phyloP scores from a whole-genome alignment of 306 rosid genomes.

The Fragaria ananassa region DNA sequence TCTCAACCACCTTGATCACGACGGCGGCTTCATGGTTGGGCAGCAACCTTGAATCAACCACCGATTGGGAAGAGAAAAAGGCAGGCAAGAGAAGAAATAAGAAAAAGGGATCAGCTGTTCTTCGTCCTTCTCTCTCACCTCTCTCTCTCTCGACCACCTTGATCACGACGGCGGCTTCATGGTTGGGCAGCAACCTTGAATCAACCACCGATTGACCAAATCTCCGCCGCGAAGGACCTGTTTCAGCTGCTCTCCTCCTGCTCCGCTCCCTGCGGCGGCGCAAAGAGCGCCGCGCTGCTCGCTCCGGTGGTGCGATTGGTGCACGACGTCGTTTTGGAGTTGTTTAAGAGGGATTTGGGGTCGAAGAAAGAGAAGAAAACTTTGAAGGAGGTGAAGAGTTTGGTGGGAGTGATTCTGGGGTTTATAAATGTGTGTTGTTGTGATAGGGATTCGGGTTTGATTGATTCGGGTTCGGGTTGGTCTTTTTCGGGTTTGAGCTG shows the following conservation, averaged over 20 bases:
- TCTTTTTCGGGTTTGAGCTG: constrained; percentile 43
- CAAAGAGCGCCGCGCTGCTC: constrained; percentile 56
- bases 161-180: too few species aligned
- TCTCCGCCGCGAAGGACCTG: constrained; percentile 42
- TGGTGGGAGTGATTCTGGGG: constrained; percentile 58
- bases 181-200: too few species aligned
- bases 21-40: too few species aligned
- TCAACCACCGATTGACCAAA: too few species aligned
- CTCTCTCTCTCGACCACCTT: too few species aligned
- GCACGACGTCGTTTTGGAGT: constrained; percentile 34
- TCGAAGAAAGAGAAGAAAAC: constrained; percentile 58
- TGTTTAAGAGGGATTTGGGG: constrained; percentile 42
- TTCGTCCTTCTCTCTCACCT: too few species aligned
- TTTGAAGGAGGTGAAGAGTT: constrained; percentile 50
- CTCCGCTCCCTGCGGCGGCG: constrained; percentile 44
- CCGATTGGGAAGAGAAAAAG: too few species aligned
- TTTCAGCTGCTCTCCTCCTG: constrained; percentile 49
- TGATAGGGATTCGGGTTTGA: constrained; percentile 24
- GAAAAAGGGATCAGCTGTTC: too few species aligned
- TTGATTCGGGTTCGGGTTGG: constrained; percentile 23
- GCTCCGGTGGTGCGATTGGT: constrained; percentile 54
- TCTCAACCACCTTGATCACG: too few species aligned
- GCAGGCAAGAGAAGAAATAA: too few species aligned
- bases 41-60: too few species aligned
- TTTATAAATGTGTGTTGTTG: constrained; percentile 47